Percentiles rank a stretch among this genome's conserved stretches.
Evolutionary conservation across 495 filamentous ascomycete species (phyloP).

Genomic region (Podospora sp.): DNA sequence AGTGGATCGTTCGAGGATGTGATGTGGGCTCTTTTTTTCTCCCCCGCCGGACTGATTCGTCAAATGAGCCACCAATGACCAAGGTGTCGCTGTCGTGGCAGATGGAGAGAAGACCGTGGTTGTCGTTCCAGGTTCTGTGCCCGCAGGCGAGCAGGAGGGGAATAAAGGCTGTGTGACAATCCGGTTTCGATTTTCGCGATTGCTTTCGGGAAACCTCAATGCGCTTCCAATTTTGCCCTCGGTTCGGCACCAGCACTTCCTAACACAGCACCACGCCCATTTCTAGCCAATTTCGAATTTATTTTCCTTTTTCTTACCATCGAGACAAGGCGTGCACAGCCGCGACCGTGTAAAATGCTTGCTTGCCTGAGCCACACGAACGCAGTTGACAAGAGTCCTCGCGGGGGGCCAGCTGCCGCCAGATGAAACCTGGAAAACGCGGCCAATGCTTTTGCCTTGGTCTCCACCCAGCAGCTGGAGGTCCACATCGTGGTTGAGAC

Average conservation of each 20-base stretch:
- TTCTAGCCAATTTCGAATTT: constrained; percentile 13
- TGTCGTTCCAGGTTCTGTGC: neutral
- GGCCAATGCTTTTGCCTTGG: neutral
- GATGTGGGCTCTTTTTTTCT: neutral
- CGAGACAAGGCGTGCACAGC: constrained; percentile 11
- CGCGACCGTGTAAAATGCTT: constrained; percentile 18
- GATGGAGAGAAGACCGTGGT: constrained; percentile 4
- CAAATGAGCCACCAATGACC: constrained; percentile 4
- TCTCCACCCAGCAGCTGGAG: too few relatives aligned
- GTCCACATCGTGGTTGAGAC: too few relatives aligned
- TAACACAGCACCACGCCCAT: neutral
- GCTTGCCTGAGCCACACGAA: constrained; percentile 15
- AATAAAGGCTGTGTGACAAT: constrained; percentile 5
- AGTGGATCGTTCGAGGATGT: neutral
- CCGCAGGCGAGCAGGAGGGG: neutral
- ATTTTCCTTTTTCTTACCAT: neutral
- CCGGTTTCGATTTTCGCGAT: constrained; percentile 3
- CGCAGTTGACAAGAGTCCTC: neutral
- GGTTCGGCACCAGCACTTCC: neutral
- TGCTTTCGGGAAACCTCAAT: neutral
- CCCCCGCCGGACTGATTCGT: constrained; percentile 2
- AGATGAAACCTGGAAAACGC: neutral
- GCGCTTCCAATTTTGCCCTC: neutral
- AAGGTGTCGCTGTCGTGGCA: constrained; percentile 13
- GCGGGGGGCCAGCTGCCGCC: neutral